Evolutionary conservation across 305 asterid species (phyloP), one percentile per base, ranked within the genome.

Genomic region (Fraxinus floribunda): DNA sequence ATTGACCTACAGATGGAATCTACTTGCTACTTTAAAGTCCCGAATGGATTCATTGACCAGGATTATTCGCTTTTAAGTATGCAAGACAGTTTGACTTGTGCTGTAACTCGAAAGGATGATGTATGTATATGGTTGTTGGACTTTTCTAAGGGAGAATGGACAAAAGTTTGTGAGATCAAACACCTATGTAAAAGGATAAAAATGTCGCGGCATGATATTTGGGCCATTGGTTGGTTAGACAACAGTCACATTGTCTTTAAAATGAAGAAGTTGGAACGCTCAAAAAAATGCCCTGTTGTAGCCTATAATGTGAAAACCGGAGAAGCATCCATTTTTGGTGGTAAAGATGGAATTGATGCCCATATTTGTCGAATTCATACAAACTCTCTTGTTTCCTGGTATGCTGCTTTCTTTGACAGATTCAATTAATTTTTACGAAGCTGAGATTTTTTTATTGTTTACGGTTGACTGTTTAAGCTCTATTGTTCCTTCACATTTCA

Each of bases 141-240:
- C 55, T 30, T 29, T 18, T 44, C 74, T 52, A 29, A 36, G 73
- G 24, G n/a, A 18, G 74, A 52, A 74, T 73, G 73, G 80, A 20
- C 70, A 44, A 26, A 77, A 46, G 44, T 77, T 38, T 66, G 66
- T 39, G 49, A 79, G 29, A 49, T 81, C 64, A 0, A 9, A 35
- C 49, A 52, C 26, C 15, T 6, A 15, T 26, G 29, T 10, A 22
- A 44, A 20, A 73, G 79, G 29, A 34, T 11, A 5, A 52, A 9
- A 20, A 4, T 80, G 39, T 34, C 29, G 3, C 15, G 8, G 24
- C 13, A 32, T 52, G 29, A 6, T 55, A 20, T 52, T 49, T 20
- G 2, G 4, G 79, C 84, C 18, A 3, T 81, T 34, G 84, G 84
- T 11, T 73, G 79, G 83, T 38, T 80, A 24, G 83, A 52, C 30